Evolutionary conservation across 2,329 filamentous ascomycete species (phyloP), one percentile per base, ranked within the genome.

Genomic region (Sporothrix inflata): DNA sequence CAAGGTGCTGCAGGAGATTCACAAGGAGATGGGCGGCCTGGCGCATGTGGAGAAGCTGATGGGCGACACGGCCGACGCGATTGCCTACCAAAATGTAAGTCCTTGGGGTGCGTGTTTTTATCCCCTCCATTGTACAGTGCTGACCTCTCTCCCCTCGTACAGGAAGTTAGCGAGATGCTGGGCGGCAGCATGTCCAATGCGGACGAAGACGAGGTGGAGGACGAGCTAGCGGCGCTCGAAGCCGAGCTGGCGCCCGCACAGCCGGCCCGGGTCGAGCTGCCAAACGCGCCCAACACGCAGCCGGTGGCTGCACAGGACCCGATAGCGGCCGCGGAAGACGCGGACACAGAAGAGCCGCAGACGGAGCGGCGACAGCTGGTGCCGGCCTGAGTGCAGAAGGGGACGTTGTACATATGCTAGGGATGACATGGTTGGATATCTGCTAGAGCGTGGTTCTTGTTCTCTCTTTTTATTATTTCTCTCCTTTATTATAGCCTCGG

Each of bases 201-300:
- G 78, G 96, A 99, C 81, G 96, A 99, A 81, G 95, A 98, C 79
- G 96, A 98, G 78, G 96, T 99, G 45, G 96, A 99, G 80, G 94
- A 98, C 78, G 96, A 99, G 83, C 85, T 99, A 69, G 93, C 92
- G 71, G 91, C 90, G 0, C 85, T 99, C 75, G 92, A 94, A 80
- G 85, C 85, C 53, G 90, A 94, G 76, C 71, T 83, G 34, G 79
- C 80, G 5, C 72, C 73, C 42, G 30, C 63, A 16, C 61, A 40
- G 8, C 70, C 74, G 16, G 51, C 53, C 47, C 72, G 34, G 49
- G 69, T 71, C 3, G 51, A 67, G 34, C 80, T 90, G 77, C 91
- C 90, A 84, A 87, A 90, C 80, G 89, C 88, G 1, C 89, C 91
- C 2, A 49, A 71, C 42, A 76, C 73, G 11, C 69, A 75, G 72